These are phyloP conservation scores for Talaromyces sp. DNA, from an alignment of 2,329 filamentous ascomycete species.

Conservation along the genomic window DNA sequence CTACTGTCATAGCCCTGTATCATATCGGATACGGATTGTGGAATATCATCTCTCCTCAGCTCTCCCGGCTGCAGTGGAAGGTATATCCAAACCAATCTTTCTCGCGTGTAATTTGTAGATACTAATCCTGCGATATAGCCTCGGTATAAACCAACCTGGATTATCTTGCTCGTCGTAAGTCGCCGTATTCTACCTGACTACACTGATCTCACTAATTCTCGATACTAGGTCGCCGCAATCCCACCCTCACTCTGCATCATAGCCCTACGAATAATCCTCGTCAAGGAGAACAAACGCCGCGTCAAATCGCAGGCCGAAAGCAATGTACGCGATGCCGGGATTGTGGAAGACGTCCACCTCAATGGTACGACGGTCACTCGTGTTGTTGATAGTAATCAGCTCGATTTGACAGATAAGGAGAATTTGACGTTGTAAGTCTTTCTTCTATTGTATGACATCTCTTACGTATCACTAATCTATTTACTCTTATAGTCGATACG, in stretches of 20 bases:
- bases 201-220: constrained; percentile 27
- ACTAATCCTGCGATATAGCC: constrained; percentile 15
- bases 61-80: constrained; percentile 39
- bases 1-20: constrained; percentile 30
- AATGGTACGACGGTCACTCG: constrained; percentile 31
- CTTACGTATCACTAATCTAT: not conserved
- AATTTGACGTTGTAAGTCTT: constrained; percentile 29
- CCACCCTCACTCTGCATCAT: constrained; percentile 43
- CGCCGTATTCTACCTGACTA: constrained; percentile 11
- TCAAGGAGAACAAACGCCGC: constrained; percentile 42
- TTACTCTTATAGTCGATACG: constrained; percentile 12
- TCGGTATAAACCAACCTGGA: constrained; percentile 27
- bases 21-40: constrained; percentile 41
- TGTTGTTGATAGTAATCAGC: constrained; percentile 38
- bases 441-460: not conserved
- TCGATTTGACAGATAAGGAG: constrained; percentile 40
- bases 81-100: not conserved
- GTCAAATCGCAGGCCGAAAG: constrained; percentile 30
- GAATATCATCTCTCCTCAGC: constrained; percentile 47
- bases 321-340: constrained; percentile 27
- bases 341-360: constrained; percentile 24
- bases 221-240: constrained; percentile 39
- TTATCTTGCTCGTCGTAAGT: constrained; percentile 32
- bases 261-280: constrained; percentile 42
- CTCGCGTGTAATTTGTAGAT: not conserved